phyloP scores from a whole-genome alignment of 2,329 filamentous ascomycete species.

The Tolypocladium pustulatum region DNA sequence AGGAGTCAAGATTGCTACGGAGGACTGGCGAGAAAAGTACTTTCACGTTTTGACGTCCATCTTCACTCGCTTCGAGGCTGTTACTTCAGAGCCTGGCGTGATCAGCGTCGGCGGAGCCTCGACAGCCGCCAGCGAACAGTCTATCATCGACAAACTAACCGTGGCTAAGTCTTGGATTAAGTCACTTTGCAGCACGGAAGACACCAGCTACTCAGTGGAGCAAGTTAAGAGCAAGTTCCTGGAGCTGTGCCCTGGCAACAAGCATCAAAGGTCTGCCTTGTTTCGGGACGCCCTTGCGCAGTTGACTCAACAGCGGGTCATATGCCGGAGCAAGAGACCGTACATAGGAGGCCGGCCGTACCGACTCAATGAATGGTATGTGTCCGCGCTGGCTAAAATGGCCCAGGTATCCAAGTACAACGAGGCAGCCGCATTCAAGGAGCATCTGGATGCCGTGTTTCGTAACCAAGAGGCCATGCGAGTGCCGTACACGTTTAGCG shows the following conservation, averaged over 20 bases:
- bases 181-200: slow-evolving; percentile 44
- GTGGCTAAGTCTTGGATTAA: slow-evolving; percentile 50
- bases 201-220: slow-evolving; percentile 35
- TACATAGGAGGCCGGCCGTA: slow-evolving; percentile 50
- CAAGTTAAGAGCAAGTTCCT: slow-evolving; percentile 40
- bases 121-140: background rate
- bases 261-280: slow-evolving; percentile 28
- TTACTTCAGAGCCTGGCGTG: slow-evolving; percentile 36
- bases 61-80: slow-evolving; percentile 45
- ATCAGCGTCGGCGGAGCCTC: slow-evolving; percentile 12
- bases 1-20: slow-evolving; percentile 17
- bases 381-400: slow-evolving; percentile 44
- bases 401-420: slow-evolving; percentile 43
- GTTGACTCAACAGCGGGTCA: slow-evolving; percentile 40
- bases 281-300: slow-evolving; percentile 37
- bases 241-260: slow-evolving; percentile 31
- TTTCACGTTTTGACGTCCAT: slow-evolving; percentile 43
- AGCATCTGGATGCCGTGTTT: slow-evolving; percentile 46
- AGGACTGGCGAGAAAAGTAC: slow-evolving; percentile 47
- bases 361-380: slow-evolving; percentile 49
- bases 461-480: slow-evolving; percentile 26
- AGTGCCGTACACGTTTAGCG: slow-evolving; percentile 47
- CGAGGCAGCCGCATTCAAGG: slow-evolving; percentile 50
- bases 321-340: slow-evolving; percentile 49
- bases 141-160: slow-evolving; percentile 16